Percentiles rank a stretch among this genome's conserved stretches.
phyloP scores from a whole-genome alignment of 2,329 filamentous ascomycete species.

The Capronia coronata region DNA sequence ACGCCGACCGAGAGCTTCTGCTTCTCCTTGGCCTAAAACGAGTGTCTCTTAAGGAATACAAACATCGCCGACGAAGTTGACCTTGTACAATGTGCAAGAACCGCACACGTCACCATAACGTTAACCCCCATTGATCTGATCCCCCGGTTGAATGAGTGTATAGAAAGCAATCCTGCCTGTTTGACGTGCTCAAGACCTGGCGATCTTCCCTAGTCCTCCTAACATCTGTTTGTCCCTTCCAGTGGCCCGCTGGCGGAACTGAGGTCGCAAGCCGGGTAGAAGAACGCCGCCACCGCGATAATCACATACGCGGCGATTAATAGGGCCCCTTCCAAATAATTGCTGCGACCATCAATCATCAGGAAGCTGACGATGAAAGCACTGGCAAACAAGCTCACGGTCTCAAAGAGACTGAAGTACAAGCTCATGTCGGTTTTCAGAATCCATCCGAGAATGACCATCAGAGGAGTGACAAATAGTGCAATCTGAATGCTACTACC shows the following conservation, averaged over 20 bases:
- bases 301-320: constrained; percentile 63
- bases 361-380: constrained; percentile 84
- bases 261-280: constrained; percentile 49
- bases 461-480: constrained; percentile 62
- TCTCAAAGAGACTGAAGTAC: constrained; percentile 85
- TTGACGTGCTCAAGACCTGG: neutral
- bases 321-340: constrained; percentile 70
- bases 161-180: neutral
- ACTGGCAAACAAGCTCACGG: constrained; percentile 74
- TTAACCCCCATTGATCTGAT: too few species aligned
- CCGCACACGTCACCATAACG: too few species aligned
- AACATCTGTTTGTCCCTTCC: constrained; percentile 11
- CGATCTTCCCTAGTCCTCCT: constrained; percentile 1
- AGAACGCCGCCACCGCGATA: constrained; percentile 61
- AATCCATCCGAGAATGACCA: constrained; percentile 66
- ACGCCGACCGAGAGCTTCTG: too few species aligned
- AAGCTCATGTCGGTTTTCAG: constrained; percentile 65
- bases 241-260: constrained; percentile 24
- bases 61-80: too few species aligned
- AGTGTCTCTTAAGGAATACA: neutral
- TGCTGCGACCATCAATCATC: constrained; percentile 76
- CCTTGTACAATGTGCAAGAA: too few species aligned
- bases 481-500: constrained; percentile 67
- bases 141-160: neutral
- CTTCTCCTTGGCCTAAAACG: neutral